Base-by-base conservation (phyloP, 1,139 yeast genomes). In the Meyerozyma smithsonii region DNA sequence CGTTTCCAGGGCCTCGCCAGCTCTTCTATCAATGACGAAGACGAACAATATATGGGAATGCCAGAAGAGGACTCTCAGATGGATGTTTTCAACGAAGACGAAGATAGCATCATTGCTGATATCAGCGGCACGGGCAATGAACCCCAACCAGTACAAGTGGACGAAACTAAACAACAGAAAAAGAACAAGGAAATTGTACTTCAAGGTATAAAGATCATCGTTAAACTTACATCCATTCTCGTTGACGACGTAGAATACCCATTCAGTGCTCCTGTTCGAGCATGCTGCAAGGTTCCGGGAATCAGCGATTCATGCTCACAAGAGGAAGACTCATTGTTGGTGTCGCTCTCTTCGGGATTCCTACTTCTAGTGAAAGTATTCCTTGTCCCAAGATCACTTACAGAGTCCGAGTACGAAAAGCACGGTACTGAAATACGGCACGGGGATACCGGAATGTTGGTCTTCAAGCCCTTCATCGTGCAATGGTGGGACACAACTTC, bases 401-500 rank as follows among this genome's bases (percentile, higher is more conserved):
- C 21, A 4, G 24, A 35, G 17, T 38, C 40, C 21, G 19, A 37
- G 8, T 14, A 26, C 17, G 30, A 26, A 5, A 26, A 26, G 15
- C 12, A 26, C 30, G 30, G 30, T 10, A 26, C 17, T 4, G 30
- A 26, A 14, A 15, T 26, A 15, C 8, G 47, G 42, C 12, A 37
- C 45, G 3, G 21, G 8, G 10, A 10, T 11, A 3, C 11, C 5
- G 34, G 7, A 4, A 48, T 68, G 21, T 47, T 49, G 14, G 54
- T 64, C 1, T 59, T 57, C 39, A 69, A 63, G 37, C 79, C 79
- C 1, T 72, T 65, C 45, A 67, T 71, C 11, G 72, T 74, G 0
- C 80, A 74, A 47, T 74, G 79, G 79, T 74, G 79, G 79, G 68
- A 63, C 41, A 47, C 48, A 5, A 58, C 51, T 2, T 54, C 49